A percentile compares a stretch with the other conserved stretches of the same genome.
phyloP scores from a whole-genome alignment of 73 alveolate species.

The Symbiodinium pilosum region DNA sequence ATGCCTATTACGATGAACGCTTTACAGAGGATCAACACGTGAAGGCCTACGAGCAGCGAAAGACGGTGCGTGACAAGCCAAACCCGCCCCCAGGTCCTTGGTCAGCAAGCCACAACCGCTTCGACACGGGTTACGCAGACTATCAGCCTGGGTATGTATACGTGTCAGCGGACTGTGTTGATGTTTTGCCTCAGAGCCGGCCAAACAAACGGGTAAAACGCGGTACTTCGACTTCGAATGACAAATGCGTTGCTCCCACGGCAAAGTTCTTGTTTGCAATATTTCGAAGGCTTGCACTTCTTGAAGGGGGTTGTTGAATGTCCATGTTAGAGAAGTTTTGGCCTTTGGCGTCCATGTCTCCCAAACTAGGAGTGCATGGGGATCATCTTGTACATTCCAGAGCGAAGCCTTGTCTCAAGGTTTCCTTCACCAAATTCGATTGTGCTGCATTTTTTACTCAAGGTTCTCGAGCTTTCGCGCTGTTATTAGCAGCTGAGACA shows the following conservation, averaged over 20 bases:
- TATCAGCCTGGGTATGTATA: constrained; percentile 73
- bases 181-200: not conserved
- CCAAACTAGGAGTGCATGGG: not conserved
- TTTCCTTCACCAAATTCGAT: not conserved
- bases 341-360: not conserved
- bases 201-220: not conserved
- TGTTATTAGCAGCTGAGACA: too few relatives aligned
- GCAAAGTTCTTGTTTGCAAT: too few relatives aligned
- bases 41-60: constrained; percentile 82
- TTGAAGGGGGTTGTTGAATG: not conserved
- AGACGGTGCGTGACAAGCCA: constrained; percentile 66
- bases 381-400: not conserved
- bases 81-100: constrained; percentile 79
- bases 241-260: too few relatives aligned
- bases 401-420: not conserved
- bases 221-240: not conserved
- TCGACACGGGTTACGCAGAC: constrained; percentile 86
- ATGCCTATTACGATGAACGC: constrained; percentile 81
- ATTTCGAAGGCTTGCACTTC: not conserved
- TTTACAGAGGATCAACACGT: constrained; percentile 35
- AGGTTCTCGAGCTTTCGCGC: not conserved
- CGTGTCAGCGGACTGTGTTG: constrained; percentile 40
- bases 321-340: not conserved
- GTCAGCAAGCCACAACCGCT: constrained; percentile 54
- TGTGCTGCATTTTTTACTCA: not conserved